Conservation (phyloP, 1,284 basidiomycete species). For the Ceratobasidium sp. region DNA sequence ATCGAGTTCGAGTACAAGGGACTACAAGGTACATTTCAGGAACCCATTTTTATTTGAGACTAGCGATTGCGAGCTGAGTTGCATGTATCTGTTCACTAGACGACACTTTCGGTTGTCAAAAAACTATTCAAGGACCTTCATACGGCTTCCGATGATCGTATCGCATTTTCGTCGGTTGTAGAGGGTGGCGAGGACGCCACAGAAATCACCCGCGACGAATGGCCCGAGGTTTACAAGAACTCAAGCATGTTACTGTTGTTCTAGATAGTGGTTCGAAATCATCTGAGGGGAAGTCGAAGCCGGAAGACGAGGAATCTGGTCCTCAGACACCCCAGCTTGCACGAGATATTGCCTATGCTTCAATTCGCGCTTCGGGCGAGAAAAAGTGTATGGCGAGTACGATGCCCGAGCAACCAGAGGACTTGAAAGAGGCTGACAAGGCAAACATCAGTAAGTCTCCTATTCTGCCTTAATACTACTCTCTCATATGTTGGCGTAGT, state of each 20-base stretch:
- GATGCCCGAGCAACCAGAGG: not conserved
- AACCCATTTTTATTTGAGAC: no score
- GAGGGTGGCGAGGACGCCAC: not conserved
- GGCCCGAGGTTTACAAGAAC: not conserved
- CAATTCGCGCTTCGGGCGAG: not conserved
- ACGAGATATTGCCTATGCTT: not conserved
- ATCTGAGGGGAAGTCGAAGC: not conserved
- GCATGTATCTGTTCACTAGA: not conserved
- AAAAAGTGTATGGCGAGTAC: not conserved
- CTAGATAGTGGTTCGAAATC: not conserved
- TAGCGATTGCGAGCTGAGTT: no score
- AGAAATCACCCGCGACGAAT: not conserved
- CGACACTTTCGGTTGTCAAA: not conserved
- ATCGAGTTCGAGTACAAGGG: no score
- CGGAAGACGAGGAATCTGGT: not conserved
- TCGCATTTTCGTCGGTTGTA: not conserved
- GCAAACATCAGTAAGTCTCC: not conserved
- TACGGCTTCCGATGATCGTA: not conserved
- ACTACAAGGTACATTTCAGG: no score
- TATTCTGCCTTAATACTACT: not conserved
- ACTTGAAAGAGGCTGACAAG: not conserved
- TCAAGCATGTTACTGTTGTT: not conserved
- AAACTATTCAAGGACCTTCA: not conserved
- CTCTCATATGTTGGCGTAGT: not conserved
- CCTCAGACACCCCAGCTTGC: not conserved